These are phyloP conservation scores for Diplocarpon rosae DNA, from an alignment of 2,329 filamentous ascomycete genomes.

Conservation along the genomic window DNA sequence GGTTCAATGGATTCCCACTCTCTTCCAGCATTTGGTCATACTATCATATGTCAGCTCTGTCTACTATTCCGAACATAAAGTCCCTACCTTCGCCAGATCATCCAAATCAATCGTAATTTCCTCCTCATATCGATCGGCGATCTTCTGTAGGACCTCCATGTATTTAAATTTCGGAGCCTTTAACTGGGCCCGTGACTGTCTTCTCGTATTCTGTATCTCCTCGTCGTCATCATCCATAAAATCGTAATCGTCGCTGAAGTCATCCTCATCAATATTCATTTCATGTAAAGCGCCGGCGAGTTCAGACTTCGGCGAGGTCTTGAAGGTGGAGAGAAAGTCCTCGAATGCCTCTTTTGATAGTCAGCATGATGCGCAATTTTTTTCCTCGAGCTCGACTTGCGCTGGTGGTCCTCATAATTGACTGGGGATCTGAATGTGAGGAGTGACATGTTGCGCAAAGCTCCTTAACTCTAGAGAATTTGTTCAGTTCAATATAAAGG, in stretches of 20 bases:
- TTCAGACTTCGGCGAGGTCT: conserved; percentile 60
- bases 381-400: conserved; percentile 37
- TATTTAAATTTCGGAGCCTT: conserved; percentile 69
- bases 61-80: conserved; percentile 33
- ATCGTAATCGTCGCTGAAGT: conserved; percentile 81
- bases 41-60: conserved; percentile 24
- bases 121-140: conserved; percentile 67
- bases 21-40: conserved; percentile 65
- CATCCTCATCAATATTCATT: conserved; percentile 79
- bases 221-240: conserved; percentile 77
- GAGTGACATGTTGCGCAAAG: conserved; percentile 61
- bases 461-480: conserved; percentile 8
- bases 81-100: conserved; percentile 59
- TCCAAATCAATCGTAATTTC: conserved; percentile 84
- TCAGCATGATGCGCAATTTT: conserved; percentile 6
- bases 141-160: conserved; percentile 72
- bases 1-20: conserved; percentile 41
- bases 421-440: conserved; percentile 68
- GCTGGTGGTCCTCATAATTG: conserved; percentile 78
- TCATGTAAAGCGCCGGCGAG: conserved; percentile 74
- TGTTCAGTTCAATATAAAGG: background rate
- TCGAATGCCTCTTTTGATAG: conserved; percentile 59
- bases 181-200: conserved; percentile 38
- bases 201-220: conserved; percentile 32
- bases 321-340: conserved; percentile 80